Conservation (phyloP, 495 filamentous ascomycete genomes). For the Articulospora tetracladia region DNA sequence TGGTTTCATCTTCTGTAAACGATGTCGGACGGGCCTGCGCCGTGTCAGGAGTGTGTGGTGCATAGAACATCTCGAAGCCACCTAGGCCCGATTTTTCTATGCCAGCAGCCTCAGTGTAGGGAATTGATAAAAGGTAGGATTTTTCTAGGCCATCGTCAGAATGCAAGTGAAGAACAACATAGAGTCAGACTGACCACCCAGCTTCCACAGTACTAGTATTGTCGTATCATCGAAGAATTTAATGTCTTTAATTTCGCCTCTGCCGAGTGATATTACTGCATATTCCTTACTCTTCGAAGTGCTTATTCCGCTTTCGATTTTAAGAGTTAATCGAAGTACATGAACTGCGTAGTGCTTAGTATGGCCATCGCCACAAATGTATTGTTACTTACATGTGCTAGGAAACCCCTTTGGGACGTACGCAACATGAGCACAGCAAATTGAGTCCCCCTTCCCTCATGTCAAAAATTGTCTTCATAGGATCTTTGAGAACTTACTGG, state of each 20-base stretch:
- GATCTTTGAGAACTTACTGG: constrained; percentile 4
- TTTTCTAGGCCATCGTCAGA: constrained; percentile 8
- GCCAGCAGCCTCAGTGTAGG: constrained; percentile 8
- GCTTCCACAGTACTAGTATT: constrained; percentile 40
- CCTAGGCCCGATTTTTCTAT: constrained; percentile 13
- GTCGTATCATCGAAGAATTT: constrained; percentile 42
- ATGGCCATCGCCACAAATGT: neutral
- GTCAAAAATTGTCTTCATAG: neutral
- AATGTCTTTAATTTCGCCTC: constrained; percentile 41
- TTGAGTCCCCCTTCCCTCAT: constrained; percentile 26
- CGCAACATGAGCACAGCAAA: constrained; percentile 33
- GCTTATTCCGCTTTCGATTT: constrained; percentile 41
- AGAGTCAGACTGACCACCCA: constrained; percentile 27
- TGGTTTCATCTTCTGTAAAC: constrained; percentile 17
- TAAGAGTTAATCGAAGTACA: constrained; percentile 37
- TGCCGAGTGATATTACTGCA: constrained; percentile 35
- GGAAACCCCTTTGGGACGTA: constrained; percentile 20
- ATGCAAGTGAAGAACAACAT: neutral
- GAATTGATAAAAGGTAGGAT: constrained; percentile 19
- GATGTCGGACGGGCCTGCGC: constrained; percentile 15
- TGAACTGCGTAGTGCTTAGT: constrained; percentile 33
- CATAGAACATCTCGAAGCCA: neutral
- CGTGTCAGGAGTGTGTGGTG: neutral
- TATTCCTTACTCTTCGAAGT: constrained; percentile 25
- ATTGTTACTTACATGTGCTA: constrained; percentile 8